Evolutionary conservation across 1,284 basidiomycete genomes (phyloP).

Genomic region (Limonomyces culmigenus): DNA sequence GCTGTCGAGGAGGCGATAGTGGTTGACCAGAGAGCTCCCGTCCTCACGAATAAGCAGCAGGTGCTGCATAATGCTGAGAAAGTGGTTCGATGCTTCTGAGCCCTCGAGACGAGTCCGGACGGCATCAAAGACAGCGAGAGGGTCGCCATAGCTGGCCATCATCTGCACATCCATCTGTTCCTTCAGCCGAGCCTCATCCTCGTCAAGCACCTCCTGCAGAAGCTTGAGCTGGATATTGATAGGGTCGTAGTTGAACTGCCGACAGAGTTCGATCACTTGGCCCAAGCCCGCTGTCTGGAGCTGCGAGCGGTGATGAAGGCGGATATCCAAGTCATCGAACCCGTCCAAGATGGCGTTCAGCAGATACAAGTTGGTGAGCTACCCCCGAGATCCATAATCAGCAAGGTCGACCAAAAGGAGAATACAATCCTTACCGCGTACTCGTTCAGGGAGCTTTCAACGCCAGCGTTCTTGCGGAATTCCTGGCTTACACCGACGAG

Average conservation of each 20-base stretch:
- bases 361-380: slow-evolving; percentile 57
- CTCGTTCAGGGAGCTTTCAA: slow-evolving; percentile 58
- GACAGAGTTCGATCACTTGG: slow-evolving; percentile 59
- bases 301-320: slow-evolving; percentile 72
- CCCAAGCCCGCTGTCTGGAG: slow-evolving; percentile 81
- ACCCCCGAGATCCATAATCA: slow-evolving; percentile 8
- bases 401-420: slow-evolving; percentile 5
- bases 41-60: slow-evolving; percentile 83
- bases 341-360: slow-evolving; percentile 48
- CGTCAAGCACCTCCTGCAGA: slow-evolving; percentile 53
- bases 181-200: slow-evolving; percentile 66
- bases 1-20: slow-evolving; percentile 91
- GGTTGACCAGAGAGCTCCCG: slow-evolving; percentile 67
- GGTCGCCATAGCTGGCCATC: slow-evolving; percentile 63
- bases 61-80: slow-evolving; percentile 87
- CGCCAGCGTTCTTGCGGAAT: slow-evolving; percentile 42
- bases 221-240: slow-evolving; percentile 58
- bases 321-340: slow-evolving; percentile 64
- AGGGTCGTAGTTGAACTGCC: slow-evolving; percentile 41
- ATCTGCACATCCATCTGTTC: slow-evolving; percentile 68
- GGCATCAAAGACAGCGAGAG: slow-evolving; percentile 79
- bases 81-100: slow-evolving; percentile 71
- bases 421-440: slow-evolving; percentile 49
- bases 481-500: slow-evolving; percentile 89
- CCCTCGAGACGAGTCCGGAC: slow-evolving; percentile 61